Evolutionary conservation across 345 rosid genomes (phyloP), one percentile per base, ranked within the genome.

Genomic region (Euphorbia pulcherrima): DNA sequence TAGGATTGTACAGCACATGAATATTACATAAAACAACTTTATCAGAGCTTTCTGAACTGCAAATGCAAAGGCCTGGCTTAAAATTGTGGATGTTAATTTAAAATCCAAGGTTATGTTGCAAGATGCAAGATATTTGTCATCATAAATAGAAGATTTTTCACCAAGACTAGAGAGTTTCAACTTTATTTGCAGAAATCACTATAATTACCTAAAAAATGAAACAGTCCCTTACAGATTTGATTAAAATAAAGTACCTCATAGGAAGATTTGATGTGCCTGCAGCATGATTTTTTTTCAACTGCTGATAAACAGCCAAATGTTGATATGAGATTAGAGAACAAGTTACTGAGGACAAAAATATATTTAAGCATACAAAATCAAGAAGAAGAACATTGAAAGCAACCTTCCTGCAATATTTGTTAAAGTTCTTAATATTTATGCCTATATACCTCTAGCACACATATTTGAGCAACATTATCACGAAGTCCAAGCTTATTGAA

Each of bases 391-490:
- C 51, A 37, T n/a, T 21, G 40, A 17, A 20, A 51, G 57, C 10
- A 35, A 68, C 65, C 37, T 17, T 28, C 29, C 21, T n/a, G 47
- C 33, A 29, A 26, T 21, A 33, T 20, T 39, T 37, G 24, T 24
- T 8, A 58, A 58, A 58, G 37, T 26, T 73, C 56, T n/a, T 46
- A 40, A 58, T 8, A 46, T 59, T 27, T 40, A 16, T 53, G 64
- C 51, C 18, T 23, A 71, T 21, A 28, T 78, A 91, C 99, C 99
- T 88, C 96, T 66, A 94, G 73, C 69, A 94, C 95, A 62, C 96
- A 94, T 81, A 91, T 89, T 83, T 94, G 99, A 72, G 96, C 97
- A 83, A 94, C 97, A 84, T 94, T 91, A 80, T 94, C 95, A 53
- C 99, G 88, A 51, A 94, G 92, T 69, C 92, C 91, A 79, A 84